These are phyloP conservation scores for Podospora fimiseda DNA, from an alignment of 495 filamentous ascomycete genomes.

Conservation along the genomic window DNA sequence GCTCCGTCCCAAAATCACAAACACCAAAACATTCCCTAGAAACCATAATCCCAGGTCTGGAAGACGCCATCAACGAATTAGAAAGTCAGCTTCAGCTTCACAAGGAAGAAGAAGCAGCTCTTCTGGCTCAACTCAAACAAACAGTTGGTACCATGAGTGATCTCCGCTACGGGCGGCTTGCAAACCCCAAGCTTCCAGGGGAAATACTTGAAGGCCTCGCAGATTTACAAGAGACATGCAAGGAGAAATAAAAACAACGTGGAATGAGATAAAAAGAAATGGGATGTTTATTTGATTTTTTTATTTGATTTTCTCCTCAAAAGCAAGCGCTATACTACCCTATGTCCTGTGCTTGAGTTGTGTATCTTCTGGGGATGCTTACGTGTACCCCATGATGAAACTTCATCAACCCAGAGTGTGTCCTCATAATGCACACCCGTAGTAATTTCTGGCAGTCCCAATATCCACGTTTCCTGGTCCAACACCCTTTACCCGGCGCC, in stretches of 20 bases:
- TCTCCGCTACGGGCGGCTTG: constrained; percentile 71
- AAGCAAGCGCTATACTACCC: neutral
- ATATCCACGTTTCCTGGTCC: too few relatives aligned
- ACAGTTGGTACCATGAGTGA: constrained; percentile 71
- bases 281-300: constrained; percentile 14
- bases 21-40: constrained; percentile 51
- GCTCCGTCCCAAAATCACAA: constrained; percentile 39
- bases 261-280: constrained; percentile 34
- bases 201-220: constrained; percentile 58
- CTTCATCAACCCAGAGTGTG: too few relatives aligned
- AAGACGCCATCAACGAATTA: constrained; percentile 55
- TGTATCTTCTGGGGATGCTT: too few relatives aligned
- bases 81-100: constrained; percentile 59
- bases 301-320: neutral
- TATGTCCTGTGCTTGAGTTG: neutral
- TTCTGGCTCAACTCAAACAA: constrained; percentile 55
- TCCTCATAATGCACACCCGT: too few relatives aligned
- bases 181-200: constrained; percentile 50
- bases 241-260: too few relatives aligned
- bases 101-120: constrained; percentile 54
- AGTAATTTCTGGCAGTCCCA: too few relatives aligned
- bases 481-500: too few relatives aligned
- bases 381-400: too few relatives aligned
- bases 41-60: constrained; percentile 62
- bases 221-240: constrained; percentile 59